These are phyloP conservation scores for Bidens hawaiensis DNA, from an alignment of 140 eudicot genomes.

Conservation along the genomic window DNA sequence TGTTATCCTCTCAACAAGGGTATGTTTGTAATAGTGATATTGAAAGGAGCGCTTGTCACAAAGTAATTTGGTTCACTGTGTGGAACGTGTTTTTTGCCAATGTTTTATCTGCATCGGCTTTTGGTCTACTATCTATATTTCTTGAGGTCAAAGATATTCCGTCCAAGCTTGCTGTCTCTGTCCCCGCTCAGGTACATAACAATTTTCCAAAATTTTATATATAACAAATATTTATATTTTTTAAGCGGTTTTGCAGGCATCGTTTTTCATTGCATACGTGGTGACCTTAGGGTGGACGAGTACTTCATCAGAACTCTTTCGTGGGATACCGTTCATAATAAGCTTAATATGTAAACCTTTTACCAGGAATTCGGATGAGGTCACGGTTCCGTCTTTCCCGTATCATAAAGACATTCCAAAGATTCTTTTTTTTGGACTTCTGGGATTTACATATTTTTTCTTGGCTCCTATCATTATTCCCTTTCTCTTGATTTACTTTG, in stretches of 20 bases:
- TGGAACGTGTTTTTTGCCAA: conserved; percentile 72
- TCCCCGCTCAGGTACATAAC: conserved; percentile 62
- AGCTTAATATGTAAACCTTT: conserved; percentile 34
- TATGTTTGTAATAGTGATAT: conserved; percentile 48
- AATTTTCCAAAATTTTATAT: neutral
- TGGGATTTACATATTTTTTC: conserved; percentile 61
- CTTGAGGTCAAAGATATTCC: conserved; percentile 54
- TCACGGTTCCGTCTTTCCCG: conserved; percentile 44
- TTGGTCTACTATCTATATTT: conserved; percentile 29
- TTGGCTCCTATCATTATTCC: conserved; percentile 76
- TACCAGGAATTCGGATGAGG: conserved; percentile 31
- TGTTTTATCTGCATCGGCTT: conserved; percentile 56
- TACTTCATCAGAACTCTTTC: conserved; percentile 67
- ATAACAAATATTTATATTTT: neutral
- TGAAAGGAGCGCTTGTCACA: conserved; percentile 62
- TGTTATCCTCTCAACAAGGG: conserved; percentile 64
- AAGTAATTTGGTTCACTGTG: conserved; percentile 53
- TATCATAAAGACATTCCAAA: conserved; percentile 62
- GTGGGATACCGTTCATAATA: conserved; percentile 36
- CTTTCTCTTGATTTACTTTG: conserved; percentile 58
- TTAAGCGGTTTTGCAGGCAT: conserved; percentile 44
- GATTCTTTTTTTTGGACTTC: conserved; percentile 62
- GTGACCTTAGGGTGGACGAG: conserved; percentile 85
- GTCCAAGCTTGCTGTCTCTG: conserved; percentile 50
- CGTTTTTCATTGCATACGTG: conserved; percentile 83